Base-by-base conservation (phyloP, 768 basidiomycete species). In the Collybiopsis confluens region DNA sequence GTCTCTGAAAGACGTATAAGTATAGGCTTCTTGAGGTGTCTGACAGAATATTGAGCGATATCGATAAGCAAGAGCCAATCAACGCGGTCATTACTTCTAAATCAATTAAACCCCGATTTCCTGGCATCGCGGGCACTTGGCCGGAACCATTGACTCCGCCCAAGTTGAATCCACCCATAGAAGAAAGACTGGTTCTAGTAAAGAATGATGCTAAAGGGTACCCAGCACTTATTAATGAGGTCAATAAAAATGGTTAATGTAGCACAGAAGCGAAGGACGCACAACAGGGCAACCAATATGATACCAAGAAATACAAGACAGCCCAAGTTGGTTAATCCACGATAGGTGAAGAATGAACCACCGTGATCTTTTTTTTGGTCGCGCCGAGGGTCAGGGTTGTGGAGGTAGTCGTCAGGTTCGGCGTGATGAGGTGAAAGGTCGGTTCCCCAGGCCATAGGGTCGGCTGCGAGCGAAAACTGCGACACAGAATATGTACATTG, bases 311-410 rank as follows among this genome's bases (percentile, higher is more conserved):
- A 40, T 21, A 82, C 61, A 20, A 92, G 69, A 61, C 86, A 90
- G 15, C 88, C 83, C 3, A 88, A 70, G 65, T 92, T 92, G 9
- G 79, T 72, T 27, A 90, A 65, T 26, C 90, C 90, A 70, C 90
- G 73, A 56, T 68, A 73, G 20, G 88, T 88, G 59, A 87, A 82
- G 24, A 89, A 70, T 23, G 85, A 81, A 36, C 83, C 82, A 36
- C 82, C 83, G 33, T 65, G 66, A 59, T 86, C 82, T 38, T 75
- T 71, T 52, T 78, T 80, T 54, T 76, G 66, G 60, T 86, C 84
- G 28, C 85, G 75, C 33, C 75, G 75, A 10, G 85, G 84, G 62
- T 87, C 85, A 2, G 86, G 85, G 59, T 86, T 85, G 64, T 89
- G 86, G n/a, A 89, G 76, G 52, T 77, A 77, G 65, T 89, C 86